Percentiles rank a stretch among this genome's conserved stretches.
Conservation (phyloP, 192 early-diverging fungal genomes). For the Endogone sp. region DNA sequence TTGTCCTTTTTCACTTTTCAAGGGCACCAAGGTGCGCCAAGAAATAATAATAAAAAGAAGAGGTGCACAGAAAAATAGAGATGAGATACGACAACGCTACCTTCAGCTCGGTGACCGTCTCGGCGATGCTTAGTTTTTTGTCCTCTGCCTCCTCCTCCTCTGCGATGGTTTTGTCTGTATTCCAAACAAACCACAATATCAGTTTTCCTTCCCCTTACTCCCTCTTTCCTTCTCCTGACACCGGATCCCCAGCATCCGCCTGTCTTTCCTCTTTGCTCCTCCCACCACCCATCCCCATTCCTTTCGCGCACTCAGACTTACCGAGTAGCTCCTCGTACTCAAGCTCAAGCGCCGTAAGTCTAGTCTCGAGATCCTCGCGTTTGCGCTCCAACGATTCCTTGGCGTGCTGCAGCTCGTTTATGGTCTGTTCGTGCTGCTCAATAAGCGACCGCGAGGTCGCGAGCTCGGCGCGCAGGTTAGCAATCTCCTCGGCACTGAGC, state of each 20-base stretch:
- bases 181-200: not conserved
- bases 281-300: not conserved
- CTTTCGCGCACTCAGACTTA: not conserved
- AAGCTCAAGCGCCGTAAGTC: slow-evolving; percentile 60
- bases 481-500: slow-evolving; percentile 60
- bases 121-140: slow-evolving; percentile 47
- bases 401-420: slow-evolving; percentile 59
- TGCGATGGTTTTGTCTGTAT: slow-evolving; percentile 52
- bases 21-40: not conserved
- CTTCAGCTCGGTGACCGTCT: slow-evolving; percentile 83
- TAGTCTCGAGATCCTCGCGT: slow-evolving; percentile 67
- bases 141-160: slow-evolving; percentile 60
- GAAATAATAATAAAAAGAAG: not conserved
- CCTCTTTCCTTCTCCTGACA: no score
- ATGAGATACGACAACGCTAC: slow-evolving; percentile 23
- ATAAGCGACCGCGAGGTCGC: slow-evolving; percentile 60
- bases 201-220: no score
- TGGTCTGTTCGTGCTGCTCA: slow-evolving; percentile 61
- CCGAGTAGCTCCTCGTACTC: slow-evolving; percentile 82
- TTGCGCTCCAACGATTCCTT: slow-evolving; percentile 50
- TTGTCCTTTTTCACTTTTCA: not conserved
- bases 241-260: no score
- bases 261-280: no score
- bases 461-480: slow-evolving; percentile 66
- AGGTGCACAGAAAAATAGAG: not conserved